Evolutionary conservation across 352 stramenopile species (phyloP).

Genomic region (Thalassiosira hispida): DNA sequence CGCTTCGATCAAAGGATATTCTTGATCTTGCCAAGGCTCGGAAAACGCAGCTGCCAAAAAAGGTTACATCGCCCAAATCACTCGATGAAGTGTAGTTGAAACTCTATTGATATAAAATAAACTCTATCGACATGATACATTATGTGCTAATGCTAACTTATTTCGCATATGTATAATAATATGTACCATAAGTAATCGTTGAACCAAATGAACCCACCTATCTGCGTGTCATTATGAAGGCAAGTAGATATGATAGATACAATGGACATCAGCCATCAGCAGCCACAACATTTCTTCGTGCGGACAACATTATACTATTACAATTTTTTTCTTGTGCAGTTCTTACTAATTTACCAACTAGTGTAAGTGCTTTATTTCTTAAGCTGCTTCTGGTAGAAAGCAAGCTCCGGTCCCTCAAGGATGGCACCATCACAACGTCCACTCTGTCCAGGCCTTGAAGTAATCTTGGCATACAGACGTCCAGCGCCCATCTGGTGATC

Average conservation of each 20-base stretch:
- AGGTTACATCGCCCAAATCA: constrained; percentile 5
- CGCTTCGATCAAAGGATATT: constrained; percentile 6
- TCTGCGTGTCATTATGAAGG: no score
- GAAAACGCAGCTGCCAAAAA: constrained; percentile 15
- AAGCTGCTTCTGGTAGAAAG: constrained; percentile 99
- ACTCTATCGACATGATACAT: no score
- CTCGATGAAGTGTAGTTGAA: not conserved
- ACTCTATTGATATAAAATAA: not conserved
- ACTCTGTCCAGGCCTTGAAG: constrained; percentile 97
- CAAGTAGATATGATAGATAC: no score
- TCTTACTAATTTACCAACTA: constrained; percentile 23
- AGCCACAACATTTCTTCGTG: no score
- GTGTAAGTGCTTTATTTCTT: constrained; percentile 95
- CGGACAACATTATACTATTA: no score
- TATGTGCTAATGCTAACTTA: no score
- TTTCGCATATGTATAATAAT: no score
- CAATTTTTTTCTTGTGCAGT: no score
- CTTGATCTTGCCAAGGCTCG: constrained; percentile 7
- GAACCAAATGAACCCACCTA: no score
- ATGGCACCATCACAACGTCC: constrained; percentile 98
- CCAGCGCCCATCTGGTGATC: constrained; percentile 97
- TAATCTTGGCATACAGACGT: constrained; percentile 96
- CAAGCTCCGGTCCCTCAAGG: constrained; percentile 98
- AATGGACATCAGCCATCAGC: no score
- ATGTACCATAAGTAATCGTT: no score